phyloP scores from a whole-genome alignment of 192 early-diverging fungal genomes.

The Coemansia sp. region DNA sequence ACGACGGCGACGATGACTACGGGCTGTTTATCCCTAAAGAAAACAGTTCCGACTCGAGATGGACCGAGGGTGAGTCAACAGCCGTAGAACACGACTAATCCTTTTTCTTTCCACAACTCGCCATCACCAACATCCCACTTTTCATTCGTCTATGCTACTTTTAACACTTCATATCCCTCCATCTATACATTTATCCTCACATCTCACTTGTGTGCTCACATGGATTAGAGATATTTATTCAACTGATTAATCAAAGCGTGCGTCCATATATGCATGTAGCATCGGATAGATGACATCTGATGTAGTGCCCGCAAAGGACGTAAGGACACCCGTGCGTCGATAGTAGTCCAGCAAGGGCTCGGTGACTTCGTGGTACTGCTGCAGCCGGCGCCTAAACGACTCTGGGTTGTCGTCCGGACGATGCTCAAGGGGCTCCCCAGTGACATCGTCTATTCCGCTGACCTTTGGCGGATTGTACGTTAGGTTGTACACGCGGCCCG shows the following conservation, averaged over 20 bases:
- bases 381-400: constrained; percentile 74
- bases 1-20: constrained; percentile 56
- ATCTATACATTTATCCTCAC: background rate
- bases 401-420: constrained; percentile 88
- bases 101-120: background rate
- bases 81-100: constrained; percentile 50
- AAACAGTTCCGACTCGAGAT: constrained; percentile 52
- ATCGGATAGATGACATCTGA: constrained; percentile 93
- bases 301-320: constrained; percentile 72
- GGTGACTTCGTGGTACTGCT: constrained; percentile 75
- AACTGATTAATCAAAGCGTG: constrained; percentile 30
- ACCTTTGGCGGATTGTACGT: constrained; percentile 89
- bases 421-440: constrained; percentile 87
- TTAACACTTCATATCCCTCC: background rate
- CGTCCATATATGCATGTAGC: constrained; percentile 55
- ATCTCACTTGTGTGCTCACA: background rate
- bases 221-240: background rate
- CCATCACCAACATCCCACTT: background rate
- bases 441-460: constrained; percentile 82
- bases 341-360: constrained; percentile 89
- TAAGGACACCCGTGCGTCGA: constrained; percentile 58
- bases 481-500: constrained; percentile 92
- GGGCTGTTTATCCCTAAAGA: constrained; percentile 50
- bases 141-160: constrained; percentile 1
- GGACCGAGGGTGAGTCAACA: constrained; percentile 49